phyloP scores from a whole-genome alignment of 176 grass and related monocot species.

The barley (Hordeum vulgare) region MorexV3_pseudomolecules_assembly NC_058522.1:517995121-517995620 shows the following conservation, averaged over 20 bases:
- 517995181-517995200: constrained; percentile 95
- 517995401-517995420: constrained; percentile 87
- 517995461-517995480: neutral
- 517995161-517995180: constrained; percentile 25
- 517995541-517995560: neutral
- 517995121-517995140: neutral
- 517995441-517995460: neutral
- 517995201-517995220: constrained; percentile 75
- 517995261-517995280: constrained; percentile 78
- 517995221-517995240: constrained; percentile 82
- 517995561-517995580: neutral
- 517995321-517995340: constrained; percentile 87
- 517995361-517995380: constrained; percentile 51
- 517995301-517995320: constrained; percentile 81
- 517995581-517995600: neutral
- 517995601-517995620: constrained; percentile 16
- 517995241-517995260: constrained; percentile 84
- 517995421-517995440: constrained; percentile 70
- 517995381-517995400: constrained; percentile 70
- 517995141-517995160: neutral
- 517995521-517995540: neutral
- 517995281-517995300: constrained; percentile 87
- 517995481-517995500: neutral
- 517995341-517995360: constrained; percentile 78
- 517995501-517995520: neutral